These are phyloP conservation scores for Alopecurus myosuroides DNA, from an alignment of 176 grass and related monocot genomes.

Conservation along the genomic window DNA sequence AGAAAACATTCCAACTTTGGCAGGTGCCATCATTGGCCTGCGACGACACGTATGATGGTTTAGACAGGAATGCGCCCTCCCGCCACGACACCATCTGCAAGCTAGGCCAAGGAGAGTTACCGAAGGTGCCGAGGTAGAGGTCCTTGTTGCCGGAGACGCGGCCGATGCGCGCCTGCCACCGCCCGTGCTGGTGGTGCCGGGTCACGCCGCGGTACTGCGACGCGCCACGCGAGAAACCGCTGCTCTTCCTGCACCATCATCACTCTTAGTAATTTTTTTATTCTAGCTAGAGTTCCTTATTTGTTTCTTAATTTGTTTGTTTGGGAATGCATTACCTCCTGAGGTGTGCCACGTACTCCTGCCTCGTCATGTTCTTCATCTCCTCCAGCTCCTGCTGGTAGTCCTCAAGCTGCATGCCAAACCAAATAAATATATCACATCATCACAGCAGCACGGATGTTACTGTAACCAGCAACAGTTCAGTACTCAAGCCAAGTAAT, in stretches of 20 bases:
- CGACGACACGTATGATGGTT: constrained; percentile 32
- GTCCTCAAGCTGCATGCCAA: constrained; percentile 56
- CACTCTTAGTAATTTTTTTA: too few relatives aligned
- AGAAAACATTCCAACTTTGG: constrained; percentile 52
- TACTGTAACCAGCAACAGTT: background rate
- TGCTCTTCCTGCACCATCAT: constrained; percentile 99
- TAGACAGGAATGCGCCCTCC: constrained; percentile 47
- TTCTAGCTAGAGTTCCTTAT: too few relatives aligned
- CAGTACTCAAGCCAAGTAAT: background rate
- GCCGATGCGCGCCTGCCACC: constrained; percentile 98
- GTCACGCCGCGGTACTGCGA: constrained; percentile 98
- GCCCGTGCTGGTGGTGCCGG: constrained; percentile 92
- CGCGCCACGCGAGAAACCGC: constrained; percentile 91
- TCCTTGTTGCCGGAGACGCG: constrained; percentile 99
- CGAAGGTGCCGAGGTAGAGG: constrained; percentile 99
- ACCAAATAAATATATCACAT: background rate
- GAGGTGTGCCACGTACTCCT: constrained; percentile 97
- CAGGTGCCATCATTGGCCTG: constrained; percentile 43
- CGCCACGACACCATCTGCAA: constrained; percentile 24
- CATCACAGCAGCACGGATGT: background rate
- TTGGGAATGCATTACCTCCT: constrained; percentile 85
- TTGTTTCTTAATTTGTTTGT: too few relatives aligned
- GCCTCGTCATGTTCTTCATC: constrained; percentile 99
- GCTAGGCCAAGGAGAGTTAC: too few relatives aligned
- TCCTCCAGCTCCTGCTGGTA: constrained; percentile 95